Percentiles rank a stretch among this genome's conserved stretches.
Conservation (phyloP, 495 filamentous ascomycete species). For the Tuber indicum region DNA sequence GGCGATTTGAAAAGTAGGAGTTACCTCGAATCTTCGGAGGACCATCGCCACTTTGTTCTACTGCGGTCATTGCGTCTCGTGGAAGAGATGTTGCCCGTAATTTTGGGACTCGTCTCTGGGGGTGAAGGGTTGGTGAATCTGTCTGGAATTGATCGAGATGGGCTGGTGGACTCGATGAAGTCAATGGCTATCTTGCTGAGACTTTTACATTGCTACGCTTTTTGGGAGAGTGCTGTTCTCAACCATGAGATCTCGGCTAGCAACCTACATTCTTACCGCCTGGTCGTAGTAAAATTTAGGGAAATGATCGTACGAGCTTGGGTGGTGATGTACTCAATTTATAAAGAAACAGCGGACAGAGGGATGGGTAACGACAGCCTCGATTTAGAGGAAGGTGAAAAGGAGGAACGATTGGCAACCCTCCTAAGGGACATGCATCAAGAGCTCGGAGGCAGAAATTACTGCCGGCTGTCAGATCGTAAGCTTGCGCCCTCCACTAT, state of each 20-base stretch:
- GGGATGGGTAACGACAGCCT: conserved; percentile 19
- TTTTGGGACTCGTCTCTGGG: conserved; percentile 53
- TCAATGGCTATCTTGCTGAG: conserved; percentile 44
- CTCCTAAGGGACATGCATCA: conserved; percentile 60
- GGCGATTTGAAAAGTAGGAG: conserved; percentile 60
- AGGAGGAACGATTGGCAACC: conserved; percentile 24
- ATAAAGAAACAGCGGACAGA: conserved; percentile 33
- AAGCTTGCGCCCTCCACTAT: conserved; percentile 6
- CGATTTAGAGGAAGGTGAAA: conserved; percentile 29
- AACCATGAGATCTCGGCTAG: conserved; percentile 55
- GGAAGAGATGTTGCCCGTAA: conserved; percentile 64
- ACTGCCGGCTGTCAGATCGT: conserved; percentile 65
- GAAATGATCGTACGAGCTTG: conserved; percentile 87
- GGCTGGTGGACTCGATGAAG: conserved; percentile 30
- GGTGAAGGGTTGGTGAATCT: conserved; percentile 74
- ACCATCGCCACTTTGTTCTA: conserved; percentile 60
- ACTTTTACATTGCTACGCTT: conserved; percentile 66
- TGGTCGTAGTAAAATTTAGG: conserved; percentile 63
- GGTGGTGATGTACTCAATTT: conserved; percentile 58
- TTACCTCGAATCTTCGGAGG: conserved; percentile 55
- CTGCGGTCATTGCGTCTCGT: conserved; percentile 69
- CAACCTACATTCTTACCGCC: conserved; percentile 42
- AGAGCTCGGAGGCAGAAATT: conserved; percentile 74
- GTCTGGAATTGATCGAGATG: conserved; percentile 49
- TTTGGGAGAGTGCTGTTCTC: conserved; percentile 74